Evolutionary conservation across 352 stramenopile species (phyloP), one percentile per base, ranked within the genome.

Genomic region (Discostella stelligera): DNA sequence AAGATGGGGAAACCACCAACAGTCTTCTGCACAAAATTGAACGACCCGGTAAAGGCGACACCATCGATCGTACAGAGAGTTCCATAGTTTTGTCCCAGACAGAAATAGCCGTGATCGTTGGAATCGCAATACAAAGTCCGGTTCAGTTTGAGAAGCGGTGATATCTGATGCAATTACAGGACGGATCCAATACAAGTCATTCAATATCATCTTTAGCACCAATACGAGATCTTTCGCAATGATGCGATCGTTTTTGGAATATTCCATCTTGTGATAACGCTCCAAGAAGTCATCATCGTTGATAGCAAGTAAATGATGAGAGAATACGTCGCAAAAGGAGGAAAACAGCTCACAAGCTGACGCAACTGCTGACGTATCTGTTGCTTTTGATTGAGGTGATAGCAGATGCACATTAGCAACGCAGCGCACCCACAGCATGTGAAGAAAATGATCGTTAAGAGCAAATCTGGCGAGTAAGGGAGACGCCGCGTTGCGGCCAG

Each of bases 1-100:
- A 39, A 90, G 65, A 63, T 79, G 67, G 13, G 87, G 87, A 69
- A 90, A 92, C 76, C 75, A 87, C 85, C 85, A 93, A 16, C 55
- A 58, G 8, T 80, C 78, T 76, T 93, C 85, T 16, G 83, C 79
- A 65, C 85, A 92, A 71, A 93, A 92, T 23, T 82, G 52, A 18
- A 65, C 14, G 32, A 44, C 63, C 10, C 73, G 79, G 39, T 84
- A 80, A 10, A 93, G 65, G 46, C 88, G 74, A 70, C 75, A 90
- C 88, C 88, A 93, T 67, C 88, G 66, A 63, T 90, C 82, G 74
- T 93, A 84, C 10, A 93, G 60, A 25, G 75, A 86, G 72, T 90
- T 90, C 85, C 83, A 93, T 23, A 91, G 41, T 56, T 93, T 93
- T 9, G 85, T 93, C 49, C 79, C 83, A 18, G 85, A 88, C 16